Evolutionary conservation across 306 rosid genomes (phyloP), one percentile per base, ranked within the genome.

Genomic region (Begonia masoniana): DNA sequence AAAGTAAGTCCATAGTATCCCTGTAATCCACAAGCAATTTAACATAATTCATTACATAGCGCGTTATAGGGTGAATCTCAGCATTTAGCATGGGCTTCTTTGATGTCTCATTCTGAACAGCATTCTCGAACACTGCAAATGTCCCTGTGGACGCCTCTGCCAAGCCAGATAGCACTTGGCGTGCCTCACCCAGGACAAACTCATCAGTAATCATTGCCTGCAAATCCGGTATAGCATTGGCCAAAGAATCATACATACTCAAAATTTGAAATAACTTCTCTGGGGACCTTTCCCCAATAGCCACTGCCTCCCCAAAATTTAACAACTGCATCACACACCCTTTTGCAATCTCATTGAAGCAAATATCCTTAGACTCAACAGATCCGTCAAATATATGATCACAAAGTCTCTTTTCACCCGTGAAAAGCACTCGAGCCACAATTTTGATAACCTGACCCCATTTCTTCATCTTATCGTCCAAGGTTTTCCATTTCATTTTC

Each of bases 401-500:
- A 49, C 87, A 83, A 0, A 86, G 83, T 68, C 74, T 77, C 76
- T 78, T 81, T 74, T 92, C 99, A 2, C 95, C 88, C 15, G 69
- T 65, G 50, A 92, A 48, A 41, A 92, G 23, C 41, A 92, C 72
- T 61, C 76, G 62, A 43, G 81, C 88, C 9, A 71, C 73, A 50
- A 83, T 74, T 74, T 86, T 92, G 47, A 83, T 84, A 4, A 93
- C 96, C 15, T 77, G 88, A 26, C 86, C 76, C 99, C 96, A 92
- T 68, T 83, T 83, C 83, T 86, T 92, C 96, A 92, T 92, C 65
- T 83, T 92, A 80, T 86, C 99, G 43, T 92, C 99, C 76, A 92
- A 56, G 50, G 24, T 31, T 26, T 69, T 76, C 99, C 99, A 86
- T 54, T 68, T 84, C 54, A 80, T 68, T 65, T 66, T 92, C 75